Evolutionary conservation across 179 eudicot genomes (phyloP).

Genomic region (Spinacia oleracea): DNA sequence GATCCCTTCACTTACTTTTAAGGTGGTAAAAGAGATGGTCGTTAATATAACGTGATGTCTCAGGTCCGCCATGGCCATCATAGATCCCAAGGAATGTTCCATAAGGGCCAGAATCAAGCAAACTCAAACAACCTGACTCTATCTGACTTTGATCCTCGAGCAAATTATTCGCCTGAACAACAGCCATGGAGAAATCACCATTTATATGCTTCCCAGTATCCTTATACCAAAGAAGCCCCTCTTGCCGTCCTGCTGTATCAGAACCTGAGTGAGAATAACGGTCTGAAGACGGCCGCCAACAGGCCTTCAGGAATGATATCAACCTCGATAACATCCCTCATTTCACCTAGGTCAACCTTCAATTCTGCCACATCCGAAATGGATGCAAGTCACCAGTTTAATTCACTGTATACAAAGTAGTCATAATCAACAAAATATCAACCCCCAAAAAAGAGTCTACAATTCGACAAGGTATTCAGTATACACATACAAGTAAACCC

Average conservation of each 20-base stretch:
- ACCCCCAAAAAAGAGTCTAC: neutral
- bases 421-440: neutral
- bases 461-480: neutral
- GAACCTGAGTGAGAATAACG: slow-evolving; percentile 51
- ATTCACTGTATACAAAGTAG: slow-evolving; percentile 13
- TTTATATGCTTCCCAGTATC: slow-evolving; percentile 80
- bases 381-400: slow-evolving; percentile 32
- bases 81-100: slow-evolving; percentile 90
- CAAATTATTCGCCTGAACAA: slow-evolving; percentile 92
- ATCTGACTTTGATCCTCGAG: slow-evolving; percentile 96
- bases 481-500: neutral
- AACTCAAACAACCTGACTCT: slow-evolving; percentile 83
- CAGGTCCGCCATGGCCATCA: slow-evolving; percentile 98
- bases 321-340: slow-evolving; percentile 95
- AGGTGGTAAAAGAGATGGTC: slow-evolving; percentile 84
- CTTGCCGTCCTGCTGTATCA: slow-evolving; percentile 79
- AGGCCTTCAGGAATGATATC: slow-evolving; percentile 85
- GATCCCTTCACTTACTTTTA: slow-evolving; percentile 57
- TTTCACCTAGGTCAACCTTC: slow-evolving; percentile 40
- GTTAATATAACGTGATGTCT: slow-evolving; percentile 79
- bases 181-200: slow-evolving; percentile 98
- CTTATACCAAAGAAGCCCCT: slow-evolving; percentile 97
- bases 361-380: slow-evolving; percentile 47
- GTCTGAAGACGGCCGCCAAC: slow-evolving; percentile 72
- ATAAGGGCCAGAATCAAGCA: slow-evolving; percentile 66